Percentiles rank a stretch among this genome's conserved stretches.
phyloP scores from a whole-genome alignment of 2,329 filamentous ascomycete species.

The Trichoderma aggressivum region DNA sequence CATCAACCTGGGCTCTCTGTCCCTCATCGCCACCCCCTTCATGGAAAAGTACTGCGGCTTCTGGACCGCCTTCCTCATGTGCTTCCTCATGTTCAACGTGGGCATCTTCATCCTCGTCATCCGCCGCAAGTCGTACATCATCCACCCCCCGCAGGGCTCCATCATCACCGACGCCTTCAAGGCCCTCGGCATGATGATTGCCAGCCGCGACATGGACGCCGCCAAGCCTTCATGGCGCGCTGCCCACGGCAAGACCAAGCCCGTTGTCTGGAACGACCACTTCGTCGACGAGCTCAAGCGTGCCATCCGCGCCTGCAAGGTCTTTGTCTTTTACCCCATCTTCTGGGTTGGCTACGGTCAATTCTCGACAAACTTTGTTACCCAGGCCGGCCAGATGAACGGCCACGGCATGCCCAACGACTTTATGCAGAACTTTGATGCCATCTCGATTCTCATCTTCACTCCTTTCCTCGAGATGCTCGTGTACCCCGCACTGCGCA shows the following conservation, averaged over 20 bases:
- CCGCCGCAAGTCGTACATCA: conserved; percentile 46
- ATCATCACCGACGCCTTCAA: conserved; percentile 64
- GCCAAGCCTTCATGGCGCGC: conserved; percentile 64
- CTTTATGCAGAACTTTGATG: conserved; percentile 65
- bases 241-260: conserved; percentile 42
- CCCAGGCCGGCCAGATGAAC: conserved; percentile 56
- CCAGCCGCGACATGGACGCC: conserved; percentile 49
- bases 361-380: conserved; percentile 64
- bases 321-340: conserved; percentile 64
- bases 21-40: conserved; percentile 62
- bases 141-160: conserved; percentile 57
- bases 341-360: conserved; percentile 69
- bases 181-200: conserved; percentile 40
- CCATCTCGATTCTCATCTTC: conserved; percentile 63
- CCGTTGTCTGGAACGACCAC: conserved; percentile 61
- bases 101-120: conserved; percentile 52
- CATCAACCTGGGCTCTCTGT: conserved; percentile 71
- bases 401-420: conserved; percentile 68
- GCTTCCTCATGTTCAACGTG: conserved; percentile 60
- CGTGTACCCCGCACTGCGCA: conserved; percentile 60
- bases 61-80: conserved; percentile 60
- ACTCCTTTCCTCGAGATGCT: conserved; percentile 61
- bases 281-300: conserved; percentile 72
- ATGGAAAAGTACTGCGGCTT: conserved; percentile 66
- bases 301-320: conserved; percentile 63